Base-by-base conservation (phyloP, 1,284 basidiomycete species). In the Rhodofomes roseus region DNA sequence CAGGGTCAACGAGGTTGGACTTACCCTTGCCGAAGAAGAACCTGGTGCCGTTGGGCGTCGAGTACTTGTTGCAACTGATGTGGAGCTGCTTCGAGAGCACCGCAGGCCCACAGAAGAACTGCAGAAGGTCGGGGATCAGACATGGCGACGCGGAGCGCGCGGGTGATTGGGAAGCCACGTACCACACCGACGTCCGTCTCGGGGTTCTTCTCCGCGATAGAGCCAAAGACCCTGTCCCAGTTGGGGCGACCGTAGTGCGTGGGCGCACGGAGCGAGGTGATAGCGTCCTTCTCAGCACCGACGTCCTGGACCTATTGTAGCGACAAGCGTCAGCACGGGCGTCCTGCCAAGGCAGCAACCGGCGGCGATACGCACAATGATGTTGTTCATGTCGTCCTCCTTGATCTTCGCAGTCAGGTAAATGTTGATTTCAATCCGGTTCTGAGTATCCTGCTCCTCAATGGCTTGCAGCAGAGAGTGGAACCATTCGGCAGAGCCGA, bases 241-340 rank as follows among this genome's bases (percentile, higher is more conserved):
- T 95, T 93, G n/a, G 93, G 93, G 59, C 94, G 77, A 25, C 93
- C 94, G 71, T 90, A 96, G 75, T 95, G 93, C n/a, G 94, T 96
- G 0, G 94, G 94, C 0, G 93, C 88, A 25, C 92, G 82, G 3
- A 96, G 78, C 0, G 85, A 82, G 16, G 93, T 95, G 70, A 96
- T 89, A 5, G 93, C 89, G 68, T 96, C 93, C 73, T 87, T 89
- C 64, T 95, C 90, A 12, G 90, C 90, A 55, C 94, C 93, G 46
- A 95, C 92, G 65, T 95, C 93, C 68, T 92, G 89, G 7, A 90
- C 81, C 83, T 86, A 20, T 34, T 39, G 23, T 12, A 31, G 40
- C 31, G 5, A 36, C 39, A 16, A n/a, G 54, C n/a, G 12, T 44
- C 54, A 56, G 40, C 31, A 54, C 16, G 18, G 4, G 34, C 53